A percentile compares a stretch with the other conserved stretches of the same genome.
Conservation (phyloP, 768 basidiomycete species). For the Naganishia vaughanmartiniae region DNA sequence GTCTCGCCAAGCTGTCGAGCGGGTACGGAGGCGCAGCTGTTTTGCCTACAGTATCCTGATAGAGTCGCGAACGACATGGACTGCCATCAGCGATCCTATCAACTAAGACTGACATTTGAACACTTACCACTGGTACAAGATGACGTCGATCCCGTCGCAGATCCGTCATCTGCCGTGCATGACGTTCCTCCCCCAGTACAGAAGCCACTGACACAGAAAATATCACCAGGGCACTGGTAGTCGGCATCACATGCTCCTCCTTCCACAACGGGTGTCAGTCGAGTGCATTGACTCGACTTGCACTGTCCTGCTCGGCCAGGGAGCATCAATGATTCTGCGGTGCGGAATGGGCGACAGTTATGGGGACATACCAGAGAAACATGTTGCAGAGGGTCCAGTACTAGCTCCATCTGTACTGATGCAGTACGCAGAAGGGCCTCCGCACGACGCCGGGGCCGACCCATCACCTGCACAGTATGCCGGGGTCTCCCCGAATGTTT, state of each 20-base stretch:
- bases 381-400: neutral
- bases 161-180: neutral
- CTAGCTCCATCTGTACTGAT: neutral
- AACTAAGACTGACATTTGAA: neutral
- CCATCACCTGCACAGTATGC: neutral
- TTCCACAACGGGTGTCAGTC: neutral
- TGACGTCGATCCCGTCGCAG: neutral
- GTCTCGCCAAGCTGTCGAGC: neutral
- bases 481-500: neutral
- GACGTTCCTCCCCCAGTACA: slow-evolving; percentile 3
- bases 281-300: neutral
- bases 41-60: too few relatives aligned
- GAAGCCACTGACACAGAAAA: slow-evolving; percentile 2
- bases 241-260: neutral
- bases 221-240: neutral
- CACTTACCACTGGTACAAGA: neutral
- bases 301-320: neutral
- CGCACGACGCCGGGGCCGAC: neutral
- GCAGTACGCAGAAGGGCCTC: neutral
- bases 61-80: neutral
- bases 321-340: neutral
- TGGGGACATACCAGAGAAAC: neutral
- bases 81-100: neutral
- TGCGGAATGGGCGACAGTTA: neutral
- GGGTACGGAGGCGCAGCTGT: neutral